These are phyloP conservation scores for Penicillium dipodomyicola DNA, from an alignment of 495 filamentous ascomycete species.

Conservation along the genomic window DNA sequence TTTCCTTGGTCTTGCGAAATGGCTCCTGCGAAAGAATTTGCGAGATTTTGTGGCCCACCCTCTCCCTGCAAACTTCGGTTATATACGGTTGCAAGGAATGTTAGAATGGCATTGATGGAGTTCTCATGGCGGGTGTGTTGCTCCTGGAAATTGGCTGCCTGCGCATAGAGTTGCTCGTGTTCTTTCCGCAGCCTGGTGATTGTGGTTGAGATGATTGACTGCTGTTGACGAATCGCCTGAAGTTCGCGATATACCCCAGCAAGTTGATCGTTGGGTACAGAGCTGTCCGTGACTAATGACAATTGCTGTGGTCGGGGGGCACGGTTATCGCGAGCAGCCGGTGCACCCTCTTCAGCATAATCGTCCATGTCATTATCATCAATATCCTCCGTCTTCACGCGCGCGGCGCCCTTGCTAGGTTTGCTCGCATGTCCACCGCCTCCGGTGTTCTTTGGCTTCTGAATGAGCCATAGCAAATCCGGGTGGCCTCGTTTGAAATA, in stretches of 20 bases:
- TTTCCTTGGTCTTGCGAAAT: conserved; percentile 65
- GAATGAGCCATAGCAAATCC: conserved; percentile 94
- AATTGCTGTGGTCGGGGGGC: conserved; percentile 37
- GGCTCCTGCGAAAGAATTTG: conserved; percentile 67
- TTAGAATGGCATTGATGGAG: conserved; percentile 96
- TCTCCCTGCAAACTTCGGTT: conserved; percentile 69
- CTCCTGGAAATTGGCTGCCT: conserved; percentile 84
- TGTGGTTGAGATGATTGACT: conserved; percentile 74
- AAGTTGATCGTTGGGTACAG: conserved; percentile 75
- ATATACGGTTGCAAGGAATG: conserved; percentile 95
- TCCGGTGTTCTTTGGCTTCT: conserved; percentile 79
- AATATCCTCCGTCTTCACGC: conserved; percentile 68
- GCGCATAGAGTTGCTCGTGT: conserved; percentile 84
- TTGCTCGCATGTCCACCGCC: conserved; percentile 44
- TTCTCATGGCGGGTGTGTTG: conserved; percentile 95
- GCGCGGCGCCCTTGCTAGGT: conserved; percentile 43
- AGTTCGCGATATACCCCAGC: conserved; percentile 75
- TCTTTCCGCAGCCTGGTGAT: conserved; percentile 77
- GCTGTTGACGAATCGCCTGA: conserved; percentile 76
- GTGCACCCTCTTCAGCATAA: conserved; percentile 50
- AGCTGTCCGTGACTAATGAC: conserved; percentile 40
- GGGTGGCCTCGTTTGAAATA: conserved; percentile 94
- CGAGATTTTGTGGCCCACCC: conserved; percentile 61
- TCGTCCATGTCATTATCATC: conserved; percentile 71
- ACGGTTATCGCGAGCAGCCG: conserved; percentile 36